Evolutionary conservation across 768 basidiomycete genomes (phyloP).

Genomic region (Tricholoma matsutake): DNA sequence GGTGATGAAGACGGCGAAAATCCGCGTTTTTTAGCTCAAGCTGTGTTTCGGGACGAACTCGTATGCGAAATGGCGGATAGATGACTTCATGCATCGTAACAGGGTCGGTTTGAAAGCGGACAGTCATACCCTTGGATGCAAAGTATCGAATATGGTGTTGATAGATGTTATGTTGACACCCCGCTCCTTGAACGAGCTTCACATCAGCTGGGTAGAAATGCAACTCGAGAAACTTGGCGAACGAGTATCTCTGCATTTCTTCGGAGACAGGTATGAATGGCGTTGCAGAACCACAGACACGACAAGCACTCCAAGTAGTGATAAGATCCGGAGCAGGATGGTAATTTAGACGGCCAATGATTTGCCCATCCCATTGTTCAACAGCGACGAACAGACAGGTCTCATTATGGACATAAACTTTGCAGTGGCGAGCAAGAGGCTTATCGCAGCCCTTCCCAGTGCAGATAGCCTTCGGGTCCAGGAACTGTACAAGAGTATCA

Average conservation of each 20-base stretch:
- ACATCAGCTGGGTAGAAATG: slow-evolving; percentile 93
- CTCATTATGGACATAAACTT: slow-evolving; percentile 88
- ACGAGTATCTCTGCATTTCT: slow-evolving; percentile 92
- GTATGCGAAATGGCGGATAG: slow-evolving; percentile 84
- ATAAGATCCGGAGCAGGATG: slow-evolving; percentile 69
- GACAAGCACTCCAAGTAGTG: slow-evolving; percentile 90
- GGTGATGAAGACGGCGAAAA: slow-evolving; percentile 69
- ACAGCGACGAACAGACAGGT: slow-evolving; percentile 79
- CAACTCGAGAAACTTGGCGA: slow-evolving; percentile 93
- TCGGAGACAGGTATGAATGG: slow-evolving; percentile 88
- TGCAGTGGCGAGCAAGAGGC: slow-evolving; percentile 79
- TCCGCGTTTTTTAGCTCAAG: slow-evolving; percentile 91
- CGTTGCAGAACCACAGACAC: slow-evolving; percentile 72
- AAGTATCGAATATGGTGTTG: slow-evolving; percentile 92
- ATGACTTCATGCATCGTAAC: slow-evolving; percentile 83
- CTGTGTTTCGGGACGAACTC: slow-evolving; percentile 82
- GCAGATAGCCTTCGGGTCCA: slow-evolving; percentile 77
- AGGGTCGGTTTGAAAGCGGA: slow-evolving; percentile 85
- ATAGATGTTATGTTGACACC: slow-evolving; percentile 93
- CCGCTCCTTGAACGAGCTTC: slow-evolving; percentile 79
- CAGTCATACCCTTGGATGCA: slow-evolving; percentile 75
- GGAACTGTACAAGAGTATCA: slow-evolving; percentile 63
- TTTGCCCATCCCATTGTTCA: slow-evolving; percentile 84
- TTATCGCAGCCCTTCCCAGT: slow-evolving; percentile 82
- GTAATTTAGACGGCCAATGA: slow-evolving; percentile 52